phyloP scores from a whole-genome alignment of 208 protist genomes.

The Wallacemonas sp. region DNA sequence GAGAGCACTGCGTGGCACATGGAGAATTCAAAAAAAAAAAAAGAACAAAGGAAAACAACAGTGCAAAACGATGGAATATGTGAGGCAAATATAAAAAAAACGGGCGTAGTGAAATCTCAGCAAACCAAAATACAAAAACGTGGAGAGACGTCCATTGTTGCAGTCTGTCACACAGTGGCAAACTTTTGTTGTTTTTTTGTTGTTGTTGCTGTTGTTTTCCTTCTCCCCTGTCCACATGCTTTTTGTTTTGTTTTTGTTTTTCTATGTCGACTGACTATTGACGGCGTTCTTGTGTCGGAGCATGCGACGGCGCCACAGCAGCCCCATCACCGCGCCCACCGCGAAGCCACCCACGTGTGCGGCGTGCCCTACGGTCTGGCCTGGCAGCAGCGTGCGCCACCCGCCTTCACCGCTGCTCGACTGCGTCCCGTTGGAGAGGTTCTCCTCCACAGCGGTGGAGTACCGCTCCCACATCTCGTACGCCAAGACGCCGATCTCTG shows the following conservation, averaged over 20 bases:
- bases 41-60: too few species aligned
- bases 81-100: too few species aligned
- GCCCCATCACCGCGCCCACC: slow-evolving; percentile 37
- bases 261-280: too few species aligned
- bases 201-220: too few species aligned
- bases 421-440: neutral
- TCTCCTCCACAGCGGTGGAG: slow-evolving; percentile 5
- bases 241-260: neutral
- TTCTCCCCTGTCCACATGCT: too few species aligned
- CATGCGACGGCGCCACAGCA: slow-evolving; percentile 33
- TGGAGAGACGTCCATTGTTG: too few species aligned
- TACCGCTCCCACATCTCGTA: slow-evolving; percentile 19
- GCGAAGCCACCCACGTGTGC: slow-evolving; percentile 70
- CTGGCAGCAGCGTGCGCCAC: slow-evolving; percentile 31
- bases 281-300: slow-evolving; percentile 7
- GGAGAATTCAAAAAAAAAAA: slow-evolving; percentile 17
- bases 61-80: too few species aligned
- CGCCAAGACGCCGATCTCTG: slow-evolving; percentile 31
- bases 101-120: too few species aligned
- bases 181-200: too few species aligned
- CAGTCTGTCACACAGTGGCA: too few species aligned
- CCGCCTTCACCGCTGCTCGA: slow-evolving; percentile 15
- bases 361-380: slow-evolving; percentile 54
- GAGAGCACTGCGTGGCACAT: too few species aligned
- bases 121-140: too few species aligned